Evolutionary conservation across 805 yeast species (phyloP), one percentile per base, ranked within the genome.

Genomic region (Hanseniaspora nectarophila): DNA sequence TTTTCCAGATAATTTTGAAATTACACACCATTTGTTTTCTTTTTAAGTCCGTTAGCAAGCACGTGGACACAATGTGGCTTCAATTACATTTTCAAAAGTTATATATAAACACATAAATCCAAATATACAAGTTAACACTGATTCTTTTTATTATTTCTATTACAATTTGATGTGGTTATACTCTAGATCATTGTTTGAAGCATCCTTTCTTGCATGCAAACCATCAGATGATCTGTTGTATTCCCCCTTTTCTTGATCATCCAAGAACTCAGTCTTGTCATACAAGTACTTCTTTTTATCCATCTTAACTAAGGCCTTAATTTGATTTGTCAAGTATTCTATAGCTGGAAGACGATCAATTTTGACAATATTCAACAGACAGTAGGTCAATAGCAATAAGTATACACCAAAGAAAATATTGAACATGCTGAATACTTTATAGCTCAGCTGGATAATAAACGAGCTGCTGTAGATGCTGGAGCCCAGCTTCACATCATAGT

Each of bases 361-460:
- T 15, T 49, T 28, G 8, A 40, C 20, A 24, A 34, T 12, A n/a
- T 26, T 21, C 10, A 42, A 8, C 2, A 28, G 1, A 6, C 29
- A 32, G 18, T 49, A 49, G 13, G 16, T 43, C 5, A 56, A 43
- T 9, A 60, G n/a, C 3, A 57, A 20, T 1, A 58, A n/a, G 24
- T 59, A 57, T 6, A 58, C n/a, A 16, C 52, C 29, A n/a, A 60
- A 54, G 48, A 60, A 63, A 3, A 55, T 4, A 12, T 50, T 42
- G 45, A 62, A 63, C 45, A 64, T 54, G 6, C 56, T 59, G 43
- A 58, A 59, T 3, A 66, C 7, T 35, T 64, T 61, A n/a, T 58
- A 56, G 18, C 62, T 57, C 26, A 61, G 12, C 46, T 58, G 47
- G 18, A 57, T 57, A 3, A 46, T 10, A 34, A 52, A 39, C 7